A percentile compares a stretch with the other conserved stretches of the same genome.
phyloP scores from a whole-genome alignment of 2,329 filamentous ascomycete species.

The Pseudogymnoascus sp. region DNA sequence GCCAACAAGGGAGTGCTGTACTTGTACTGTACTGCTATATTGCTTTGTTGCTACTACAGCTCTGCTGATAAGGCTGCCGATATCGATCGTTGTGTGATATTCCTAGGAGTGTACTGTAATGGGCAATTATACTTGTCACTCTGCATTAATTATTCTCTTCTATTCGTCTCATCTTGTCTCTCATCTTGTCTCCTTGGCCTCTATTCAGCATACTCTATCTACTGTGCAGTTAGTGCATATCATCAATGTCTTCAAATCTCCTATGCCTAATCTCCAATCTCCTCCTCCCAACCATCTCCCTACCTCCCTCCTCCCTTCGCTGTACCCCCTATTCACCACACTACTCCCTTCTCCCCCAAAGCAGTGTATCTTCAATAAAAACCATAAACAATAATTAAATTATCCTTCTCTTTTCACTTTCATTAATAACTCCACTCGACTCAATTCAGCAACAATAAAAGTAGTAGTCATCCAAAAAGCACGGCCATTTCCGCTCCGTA shows the following conservation, averaged over 20 bases:
- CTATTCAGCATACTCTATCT: background rate
- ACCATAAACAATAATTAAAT: background rate
- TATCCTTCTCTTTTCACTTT: background rate
- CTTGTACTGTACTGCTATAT: background rate
- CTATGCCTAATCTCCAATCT: background rate
- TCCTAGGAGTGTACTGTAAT: background rate
- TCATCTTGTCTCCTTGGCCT: background rate
- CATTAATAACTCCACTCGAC: background rate
- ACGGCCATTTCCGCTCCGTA: conserved; percentile 2
- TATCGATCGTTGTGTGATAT: background rate
- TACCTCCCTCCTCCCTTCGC: background rate
- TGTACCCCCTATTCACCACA: background rate
- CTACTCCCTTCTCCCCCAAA: background rate
- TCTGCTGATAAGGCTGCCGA: background rate
- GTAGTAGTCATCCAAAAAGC: background rate
- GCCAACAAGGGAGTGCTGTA: background rate
- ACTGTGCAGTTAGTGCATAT: background rate
- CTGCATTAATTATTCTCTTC: background rate
- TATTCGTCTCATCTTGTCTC: background rate
- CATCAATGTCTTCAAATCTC: background rate
- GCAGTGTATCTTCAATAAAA: background rate
- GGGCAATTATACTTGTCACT: background rate
- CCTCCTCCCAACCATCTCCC: background rate
- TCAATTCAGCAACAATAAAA: background rate
- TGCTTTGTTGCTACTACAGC: background rate